A percentile compares a stretch with the other conserved stretches of the same genome.
Conservation (phyloP, 2,329 filamentous ascomycete species). For the Aspergillus udagawae region DNA sequence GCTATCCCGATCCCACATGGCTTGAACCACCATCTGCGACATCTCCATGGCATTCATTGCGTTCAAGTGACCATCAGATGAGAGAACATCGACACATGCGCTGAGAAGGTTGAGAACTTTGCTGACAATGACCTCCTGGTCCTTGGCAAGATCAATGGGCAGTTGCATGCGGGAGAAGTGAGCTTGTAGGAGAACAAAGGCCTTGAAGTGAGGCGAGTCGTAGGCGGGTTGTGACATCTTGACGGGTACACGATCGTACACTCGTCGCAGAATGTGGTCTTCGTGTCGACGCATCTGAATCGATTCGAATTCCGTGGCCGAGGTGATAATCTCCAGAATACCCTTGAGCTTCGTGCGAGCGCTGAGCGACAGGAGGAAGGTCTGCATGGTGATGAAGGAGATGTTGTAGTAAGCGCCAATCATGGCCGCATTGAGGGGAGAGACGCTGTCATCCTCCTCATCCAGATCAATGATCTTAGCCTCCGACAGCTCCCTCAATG, state of each 20-base stretch:
- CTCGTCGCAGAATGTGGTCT: constrained; percentile 77
- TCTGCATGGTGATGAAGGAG: constrained; percentile 99
- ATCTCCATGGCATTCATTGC: constrained; percentile 99
- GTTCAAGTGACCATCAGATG: constrained; percentile 92
- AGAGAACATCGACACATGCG: constrained; percentile 90
- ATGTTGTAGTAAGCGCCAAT: constrained; percentile 99
- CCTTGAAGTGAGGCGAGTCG: constrained; percentile 97
- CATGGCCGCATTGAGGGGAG: constrained; percentile 92
- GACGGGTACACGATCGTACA: constrained; percentile 91
- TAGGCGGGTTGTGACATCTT: constrained; percentile 86
- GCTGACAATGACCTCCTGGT: constrained; percentile 81
- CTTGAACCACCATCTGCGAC: constrained; percentile 98
- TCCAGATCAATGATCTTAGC: constrained; percentile 95
- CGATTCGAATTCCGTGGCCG: constrained; percentile 91
- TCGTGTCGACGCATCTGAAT: constrained; percentile 94
- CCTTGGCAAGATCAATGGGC: constrained; percentile 90
- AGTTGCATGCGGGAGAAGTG: constrained; percentile 98
- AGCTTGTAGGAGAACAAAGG: constrained; percentile 92
- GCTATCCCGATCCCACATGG: constrained; percentile 97
- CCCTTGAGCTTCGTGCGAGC: constrained; percentile 92
- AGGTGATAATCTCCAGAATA: constrained; percentile 93
- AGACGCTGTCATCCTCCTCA: constrained; percentile 84
- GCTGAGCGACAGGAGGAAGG: constrained; percentile 85
- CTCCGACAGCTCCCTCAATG: constrained; percentile 82
- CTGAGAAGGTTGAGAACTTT: constrained; percentile 85